Evolutionary conservation across 2,329 filamentous ascomycete species (phyloP).

Genomic region (Phialophora tarda): DNA sequence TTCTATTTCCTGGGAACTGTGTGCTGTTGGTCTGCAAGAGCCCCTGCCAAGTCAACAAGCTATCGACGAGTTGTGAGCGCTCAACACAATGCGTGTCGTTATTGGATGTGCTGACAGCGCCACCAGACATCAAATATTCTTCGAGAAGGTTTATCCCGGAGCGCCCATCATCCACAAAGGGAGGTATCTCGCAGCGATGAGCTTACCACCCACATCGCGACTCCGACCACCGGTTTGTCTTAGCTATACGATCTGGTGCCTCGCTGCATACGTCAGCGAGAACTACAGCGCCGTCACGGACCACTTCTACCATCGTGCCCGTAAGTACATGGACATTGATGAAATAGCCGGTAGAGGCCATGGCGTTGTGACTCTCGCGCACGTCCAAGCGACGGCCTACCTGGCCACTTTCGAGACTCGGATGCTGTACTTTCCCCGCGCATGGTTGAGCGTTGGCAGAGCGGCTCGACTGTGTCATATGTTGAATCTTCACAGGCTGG

Average conservation of each 20-base stretch:
- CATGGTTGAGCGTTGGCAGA: constrained; percentile 15
- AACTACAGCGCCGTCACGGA: constrained; percentile 15
- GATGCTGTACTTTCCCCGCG: constrained; percentile 17
- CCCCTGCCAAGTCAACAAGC: constrained; percentile 19
- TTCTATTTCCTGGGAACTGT: constrained; percentile 9
- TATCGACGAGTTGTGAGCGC: constrained; percentile 10
- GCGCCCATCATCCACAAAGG: constrained; percentile 15
- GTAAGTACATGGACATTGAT: constrained; percentile 17
- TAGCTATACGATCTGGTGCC: constrained; percentile 14
- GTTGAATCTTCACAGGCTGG: constrained; percentile 21
- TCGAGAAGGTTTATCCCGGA: constrained; percentile 4
- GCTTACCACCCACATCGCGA: constrained; percentile 15
- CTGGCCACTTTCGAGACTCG: constrained; percentile 11
- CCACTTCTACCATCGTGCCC: constrained; percentile 19
- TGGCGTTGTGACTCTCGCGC: constrained; percentile 15
- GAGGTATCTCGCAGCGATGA: constrained; percentile 18
- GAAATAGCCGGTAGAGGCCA: constrained; percentile 16
- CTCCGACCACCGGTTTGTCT: constrained; percentile 17
- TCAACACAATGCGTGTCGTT: too few species aligned
- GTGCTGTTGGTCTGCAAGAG: constrained; percentile 16
- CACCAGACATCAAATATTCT: constrained; percentile 13
- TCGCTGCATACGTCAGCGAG: constrained; percentile 15
- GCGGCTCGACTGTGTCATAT: constrained; percentile 18
- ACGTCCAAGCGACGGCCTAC: constrained; percentile 17
- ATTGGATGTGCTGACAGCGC: neutral